Percentiles rank a stretch among this genome's conserved stretches.
Evolutionary conservation across 2,329 filamentous ascomycete species (phyloP).

Genomic region (Penicillium sp.): DNA sequence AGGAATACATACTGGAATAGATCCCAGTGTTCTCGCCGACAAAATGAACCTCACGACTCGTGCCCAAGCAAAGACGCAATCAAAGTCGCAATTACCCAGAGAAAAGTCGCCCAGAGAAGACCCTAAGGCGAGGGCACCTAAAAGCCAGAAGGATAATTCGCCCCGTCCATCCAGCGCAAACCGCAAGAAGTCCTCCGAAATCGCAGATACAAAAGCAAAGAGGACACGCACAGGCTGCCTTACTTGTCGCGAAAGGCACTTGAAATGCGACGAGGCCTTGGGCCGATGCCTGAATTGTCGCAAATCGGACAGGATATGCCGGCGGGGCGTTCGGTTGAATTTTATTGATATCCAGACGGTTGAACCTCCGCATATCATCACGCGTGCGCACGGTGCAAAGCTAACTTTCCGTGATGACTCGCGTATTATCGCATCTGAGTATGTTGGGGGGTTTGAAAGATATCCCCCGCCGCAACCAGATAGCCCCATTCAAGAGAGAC

Average conservation of each 20-base stretch:
- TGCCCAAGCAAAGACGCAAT: conserved; percentile 8
- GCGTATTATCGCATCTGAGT: conserved; percentile 84
- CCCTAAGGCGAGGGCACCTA: conserved; percentile 14
- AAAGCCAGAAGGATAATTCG: conserved; percentile 18
- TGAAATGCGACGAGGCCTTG: conserved; percentile 82
- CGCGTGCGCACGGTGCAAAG: conserved; percentile 65
- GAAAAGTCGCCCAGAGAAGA: conserved; percentile 6
- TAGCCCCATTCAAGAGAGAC: conserved; percentile 21
- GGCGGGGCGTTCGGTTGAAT: conserved; percentile 82
- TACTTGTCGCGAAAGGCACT: conserved; percentile 83
- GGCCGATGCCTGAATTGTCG: conserved; percentile 74
- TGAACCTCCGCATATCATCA: conserved; percentile 61
- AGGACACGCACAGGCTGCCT: conserved; percentile 87
- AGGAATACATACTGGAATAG: neutral
- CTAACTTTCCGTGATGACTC: conserved; percentile 88
- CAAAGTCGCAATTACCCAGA: conserved; percentile 12
- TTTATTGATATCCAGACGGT: conserved; percentile 84
- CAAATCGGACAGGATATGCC: conserved; percentile 83
- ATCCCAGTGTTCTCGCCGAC: neutral
- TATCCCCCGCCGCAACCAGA: conserved; percentile 63
- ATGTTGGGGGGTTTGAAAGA: conserved; percentile 72
- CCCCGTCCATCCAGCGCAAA: conserved; percentile 16
- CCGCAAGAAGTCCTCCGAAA: conserved; percentile 26
- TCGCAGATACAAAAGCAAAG: conserved; percentile 64
- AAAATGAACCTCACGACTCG: conserved; percentile 22